Percentiles rank a stretch among this genome's conserved stretches.
These are phyloP conservation scores for Pseudonectria buxi DNA, from an alignment of 2,329 filamentous ascomycete species.

Conservation along the genomic window DNA sequence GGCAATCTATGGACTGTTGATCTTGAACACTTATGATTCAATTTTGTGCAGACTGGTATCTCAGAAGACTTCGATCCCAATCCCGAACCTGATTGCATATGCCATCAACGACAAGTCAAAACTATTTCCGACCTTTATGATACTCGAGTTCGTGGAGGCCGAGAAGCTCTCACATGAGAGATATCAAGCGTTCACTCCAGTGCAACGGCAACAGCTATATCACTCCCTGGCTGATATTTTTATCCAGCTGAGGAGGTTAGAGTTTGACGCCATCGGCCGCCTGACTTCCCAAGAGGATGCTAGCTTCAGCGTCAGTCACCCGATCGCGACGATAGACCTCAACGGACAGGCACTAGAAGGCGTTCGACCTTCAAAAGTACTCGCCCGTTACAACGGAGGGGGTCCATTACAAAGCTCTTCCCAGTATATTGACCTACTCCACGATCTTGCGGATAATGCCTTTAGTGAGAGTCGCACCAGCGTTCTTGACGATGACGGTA, in stretches of 20 bases:
- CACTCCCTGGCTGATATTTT: constrained; percentile 5
- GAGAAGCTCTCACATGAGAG: constrained; percentile 1
- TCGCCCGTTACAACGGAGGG: constrained; percentile 5
- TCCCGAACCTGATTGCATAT: constrained; percentile 8
- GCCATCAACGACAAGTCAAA: constrained; percentile 1
- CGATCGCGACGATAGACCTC: constrained; percentile 11
- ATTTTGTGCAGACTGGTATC: constrained; percentile 6
- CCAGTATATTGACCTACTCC: constrained; percentile 17
- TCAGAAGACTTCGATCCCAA: constrained; percentile 7
- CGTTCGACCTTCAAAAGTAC: constrained; percentile 12
- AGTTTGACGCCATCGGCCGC: constrained; percentile 11
- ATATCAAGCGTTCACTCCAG: constrained; percentile 1
- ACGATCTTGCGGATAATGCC: constrained; percentile 19
- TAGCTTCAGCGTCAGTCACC: constrained; percentile 6
- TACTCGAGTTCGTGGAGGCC: constrained; percentile 13
- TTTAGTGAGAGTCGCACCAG: constrained; percentile 12
- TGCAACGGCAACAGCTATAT: constrained; percentile 1
- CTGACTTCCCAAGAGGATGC: constrained; percentile 1
- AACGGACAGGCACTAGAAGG: constrained; percentile 21
- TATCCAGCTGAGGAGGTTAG: constrained; percentile 10
- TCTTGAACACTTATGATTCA: too few relatives aligned
- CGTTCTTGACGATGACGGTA: constrained; percentile 8
- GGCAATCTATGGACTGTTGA: too few relatives aligned
- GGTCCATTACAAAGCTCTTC: constrained; percentile 12
- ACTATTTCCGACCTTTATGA: constrained; percentile 10